Percentiles rank a stretch among this genome's conserved stretches.
These are phyloP conservation scores for Mycena amicta DNA, from an alignment of 768 basidiomycete species.

Conservation along the genomic window DNA sequence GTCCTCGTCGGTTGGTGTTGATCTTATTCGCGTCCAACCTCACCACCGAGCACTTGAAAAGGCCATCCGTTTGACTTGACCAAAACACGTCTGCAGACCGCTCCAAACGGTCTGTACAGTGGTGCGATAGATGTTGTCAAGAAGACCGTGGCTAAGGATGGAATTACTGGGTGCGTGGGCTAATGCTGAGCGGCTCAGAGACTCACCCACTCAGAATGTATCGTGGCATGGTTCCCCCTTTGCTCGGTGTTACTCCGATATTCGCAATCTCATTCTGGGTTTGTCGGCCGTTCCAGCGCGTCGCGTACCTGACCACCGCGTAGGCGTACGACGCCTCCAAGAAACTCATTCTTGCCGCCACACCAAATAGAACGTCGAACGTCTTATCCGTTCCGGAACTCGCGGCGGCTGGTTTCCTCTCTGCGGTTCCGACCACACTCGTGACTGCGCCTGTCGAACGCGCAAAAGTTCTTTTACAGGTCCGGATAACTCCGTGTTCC, in stretches of 20 bases:
- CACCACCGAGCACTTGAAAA: slow-evolving; percentile 31
- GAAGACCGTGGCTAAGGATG: slow-evolving; percentile 90
- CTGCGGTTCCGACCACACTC: slow-evolving; percentile 88
- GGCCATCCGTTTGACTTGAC: slow-evolving; percentile 98
- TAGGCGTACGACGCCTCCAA: slow-evolving; percentile 95
- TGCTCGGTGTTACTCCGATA: slow-evolving; percentile 95
- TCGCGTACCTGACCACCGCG: neutral
- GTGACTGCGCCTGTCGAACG: slow-evolving; percentile 96
- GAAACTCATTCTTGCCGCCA: slow-evolving; percentile 73
- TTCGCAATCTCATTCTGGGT: slow-evolving; percentile 99
- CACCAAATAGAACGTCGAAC: slow-evolving; percentile 73
- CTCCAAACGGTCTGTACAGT: slow-evolving; percentile 82
- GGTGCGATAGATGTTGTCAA: slow-evolving; percentile 93
- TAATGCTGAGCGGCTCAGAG: neutral
- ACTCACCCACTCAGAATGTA: slow-evolving; percentile 59
- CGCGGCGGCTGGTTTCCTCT: slow-evolving; percentile 91
- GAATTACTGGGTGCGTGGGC: slow-evolving; percentile 71
- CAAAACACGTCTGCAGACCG: slow-evolving; percentile 95
- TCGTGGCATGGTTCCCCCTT: slow-evolving; percentile 90
- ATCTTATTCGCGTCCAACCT: neutral
- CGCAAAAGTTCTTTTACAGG: slow-evolving; percentile 94
- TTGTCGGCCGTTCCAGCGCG: slow-evolving; percentile 27
- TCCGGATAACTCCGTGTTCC: slow-evolving; percentile 31
- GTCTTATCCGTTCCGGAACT: slow-evolving; percentile 75
- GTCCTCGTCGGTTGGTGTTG: slow-evolving; percentile 82